Conservation (phyloP, 177 flowering plant species). For the Vitis hybrid region DNA sequence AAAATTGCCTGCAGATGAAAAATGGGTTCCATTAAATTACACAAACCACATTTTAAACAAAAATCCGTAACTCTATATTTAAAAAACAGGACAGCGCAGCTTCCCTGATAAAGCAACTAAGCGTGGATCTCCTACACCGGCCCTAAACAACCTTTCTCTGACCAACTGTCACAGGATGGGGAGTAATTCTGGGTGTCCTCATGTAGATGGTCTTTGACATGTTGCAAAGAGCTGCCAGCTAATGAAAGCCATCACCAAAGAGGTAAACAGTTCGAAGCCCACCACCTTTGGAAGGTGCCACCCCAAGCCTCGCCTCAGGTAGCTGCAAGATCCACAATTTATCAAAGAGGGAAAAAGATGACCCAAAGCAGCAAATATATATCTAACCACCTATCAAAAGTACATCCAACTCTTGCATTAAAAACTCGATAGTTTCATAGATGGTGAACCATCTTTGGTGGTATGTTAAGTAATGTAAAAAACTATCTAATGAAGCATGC, state of each 20-base stretch:
- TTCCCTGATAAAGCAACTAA: background rate
- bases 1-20: background rate
- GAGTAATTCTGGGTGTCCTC: slow-evolving; percentile 15
- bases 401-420: background rate
- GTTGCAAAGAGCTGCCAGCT: slow-evolving; percentile 83
- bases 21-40: background rate
- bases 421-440: background rate
- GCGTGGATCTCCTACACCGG: background rate
- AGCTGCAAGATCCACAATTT: slow-evolving; percentile 52
- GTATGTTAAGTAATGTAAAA: background rate
- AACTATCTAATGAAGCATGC: background rate
- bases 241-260: slow-evolving; percentile 70
- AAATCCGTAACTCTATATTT: background rate
- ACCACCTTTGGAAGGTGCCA: slow-evolving; percentile 91
- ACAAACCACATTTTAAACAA: background rate
- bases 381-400: background rate
- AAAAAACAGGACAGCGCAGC: background rate
- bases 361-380: background rate
- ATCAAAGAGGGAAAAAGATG: slow-evolving; percentile 1
- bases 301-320: slow-evolving; percentile 76
- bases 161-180: background rate
- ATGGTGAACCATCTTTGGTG: background rate
- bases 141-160: no score
- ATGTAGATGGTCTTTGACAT: slow-evolving; percentile 76
- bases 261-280: slow-evolving; percentile 74